Evolutionary conservation across 1,139 yeast genomes (phyloP), one percentile per base, ranked within the genome.

Genomic region (Protomyces arabidopsidicola): DNA sequence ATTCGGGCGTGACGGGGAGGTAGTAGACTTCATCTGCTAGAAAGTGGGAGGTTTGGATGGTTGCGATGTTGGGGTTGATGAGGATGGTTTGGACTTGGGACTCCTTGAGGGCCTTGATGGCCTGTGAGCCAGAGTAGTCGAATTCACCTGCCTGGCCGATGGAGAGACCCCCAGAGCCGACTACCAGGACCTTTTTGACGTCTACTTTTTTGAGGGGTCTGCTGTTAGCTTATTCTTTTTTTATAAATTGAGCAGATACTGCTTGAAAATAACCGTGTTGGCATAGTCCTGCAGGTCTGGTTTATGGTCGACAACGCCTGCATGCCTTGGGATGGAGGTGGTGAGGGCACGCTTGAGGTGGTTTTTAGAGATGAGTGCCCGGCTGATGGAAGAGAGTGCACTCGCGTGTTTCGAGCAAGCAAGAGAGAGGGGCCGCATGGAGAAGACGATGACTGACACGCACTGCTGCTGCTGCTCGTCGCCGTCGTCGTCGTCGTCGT

Each of bases 71-170:
- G 67, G 98, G 98, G 76, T 93, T 93, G 74, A 93, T 90, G 72
- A 93, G 82, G 70, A 93, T 87, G 24, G 96, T 85, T 73, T 84
- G 76, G 73, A 89, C 91, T 73, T 88, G 83, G 64, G 95, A 96
- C 77, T 93, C 98, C 74, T 84, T 88, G 72, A 93, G 80, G 9
- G 98, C 98, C 77, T 91, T 91, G 75, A 91, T 91, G 60, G 98
- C 98, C 78, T 91, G 98, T 22, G 97, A 63, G 66, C 98, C 98
- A 50, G 97, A 89, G 78, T 93, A 93, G 76, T 93, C 99, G 71
- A 93, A 93, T 77, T 93, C 99, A 72, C 99, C 99, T 55, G 99
- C 99, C 78, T 93, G 99, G 65, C 99, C 99, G 74, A 93, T 93
- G 63, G 97, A 88, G 67, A 93, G 81, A 55, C 98, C 99, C 73